Base-by-base conservation (phyloP, 2,329 filamentous ascomycete species). In the Exophiala lecanii-corni region DNA sequence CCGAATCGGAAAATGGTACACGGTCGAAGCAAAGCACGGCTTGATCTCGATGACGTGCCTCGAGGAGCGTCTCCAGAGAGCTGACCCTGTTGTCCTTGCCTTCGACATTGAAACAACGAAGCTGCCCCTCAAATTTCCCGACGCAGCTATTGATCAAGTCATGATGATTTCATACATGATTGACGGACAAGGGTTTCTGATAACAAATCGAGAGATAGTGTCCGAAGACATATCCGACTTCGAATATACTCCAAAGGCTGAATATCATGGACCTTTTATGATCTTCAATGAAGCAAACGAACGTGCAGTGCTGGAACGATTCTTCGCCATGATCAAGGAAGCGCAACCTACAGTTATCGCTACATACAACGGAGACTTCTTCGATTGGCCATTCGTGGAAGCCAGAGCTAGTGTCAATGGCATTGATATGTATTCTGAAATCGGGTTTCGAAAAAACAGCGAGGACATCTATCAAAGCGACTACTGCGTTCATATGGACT, bases 141-240 rank as follows among this genome's bases (percentile, higher is more conserved):
- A 98, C 61, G 83, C 92, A 2, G 78, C 89, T 3, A 83, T 95
- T 51, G 92, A 98, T 67, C 91, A 95, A 63, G 84, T 98, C 60
- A 98, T 98, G 89, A 98, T 98, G 92, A 91, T 98, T 63, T 98
- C 94, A 21, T 98, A 98, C 71, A 98, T 98, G 94, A 97, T 98
- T 58, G 92, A 98, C 57, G 94, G 92, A 0, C 89, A 95, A 66
- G 92, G 92, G 3, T 98, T 97, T 57, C 73, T 98, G 25, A 97
- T 98, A 65, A 98, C 92, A 4, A 98, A 98, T 62, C 81, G 94
- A 58, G 89, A 97, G 62, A 94, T 98, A 48, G 89, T 98, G 7
- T 95, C 91, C 0, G 91, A 98, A 64, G 89, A 98, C 59, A 98
- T 98, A 62, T 76, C 83, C 44, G 92, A 98, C 62, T 98, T 98